These are phyloP conservation scores for Paramecium octaurelia DNA, from an alignment of 73 alveolate genomes.

Conservation along the genomic window DNA sequence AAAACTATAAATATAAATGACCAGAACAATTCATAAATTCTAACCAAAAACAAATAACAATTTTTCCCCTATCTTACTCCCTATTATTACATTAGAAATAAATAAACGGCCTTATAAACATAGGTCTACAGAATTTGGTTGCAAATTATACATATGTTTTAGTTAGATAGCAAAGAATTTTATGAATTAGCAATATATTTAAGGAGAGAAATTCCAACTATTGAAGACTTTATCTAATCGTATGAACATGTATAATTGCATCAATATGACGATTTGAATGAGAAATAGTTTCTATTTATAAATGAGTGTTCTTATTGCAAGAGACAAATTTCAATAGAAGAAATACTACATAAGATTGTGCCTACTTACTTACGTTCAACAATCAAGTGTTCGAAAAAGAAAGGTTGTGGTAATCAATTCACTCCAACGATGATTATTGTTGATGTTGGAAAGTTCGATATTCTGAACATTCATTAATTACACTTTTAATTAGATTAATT, in stretches of 20 bases:
- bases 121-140: slow-evolving; percentile 1
- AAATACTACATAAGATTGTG: background rate
- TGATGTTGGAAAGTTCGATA: background rate
- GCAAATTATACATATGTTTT: background rate
- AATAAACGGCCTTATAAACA: background rate
- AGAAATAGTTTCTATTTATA: background rate
- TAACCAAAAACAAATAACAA: background rate
- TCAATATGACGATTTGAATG: slow-evolving; percentile 2
- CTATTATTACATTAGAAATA: background rate
- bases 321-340: background rate
- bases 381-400: background rate
- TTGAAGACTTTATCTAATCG: background rate
- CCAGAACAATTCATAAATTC: background rate
- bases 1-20: background rate
- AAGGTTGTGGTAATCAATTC: background rate
- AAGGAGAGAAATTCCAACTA: background rate
- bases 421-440: background rate
- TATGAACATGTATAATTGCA: background rate
- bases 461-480: background rate
- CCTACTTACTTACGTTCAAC: background rate
- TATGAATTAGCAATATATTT: background rate
- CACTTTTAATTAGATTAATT: background rate
- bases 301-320: background rate
- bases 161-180: background rate
- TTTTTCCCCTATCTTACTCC: background rate